Evolutionary conservation across 2,329 filamentous ascomycete species (phyloP), one percentile per base, ranked within the genome.

Genomic region (Cryphonectria radicalis): DNA sequence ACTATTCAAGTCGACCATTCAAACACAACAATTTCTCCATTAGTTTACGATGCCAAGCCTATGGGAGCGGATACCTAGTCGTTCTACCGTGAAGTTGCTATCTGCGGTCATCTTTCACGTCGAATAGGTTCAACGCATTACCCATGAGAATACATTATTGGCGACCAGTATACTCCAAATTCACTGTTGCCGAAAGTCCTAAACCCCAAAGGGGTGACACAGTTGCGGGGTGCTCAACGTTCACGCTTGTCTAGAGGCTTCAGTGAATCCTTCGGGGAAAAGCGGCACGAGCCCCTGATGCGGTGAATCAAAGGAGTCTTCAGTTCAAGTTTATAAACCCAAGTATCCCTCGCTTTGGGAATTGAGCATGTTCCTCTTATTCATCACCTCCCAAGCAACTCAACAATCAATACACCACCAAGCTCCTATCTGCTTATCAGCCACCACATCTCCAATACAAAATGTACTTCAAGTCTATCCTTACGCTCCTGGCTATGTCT

Each of bases 401-500:
- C 55, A 32, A 59, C 28, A 0, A 37, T 28, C n/a, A 64, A 46
- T 32, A 32, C 25, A 59, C 14, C 28, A 3, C 28, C 13, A 17
- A 28, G 17, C 4, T 32, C 25, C 6, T 13, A 7, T 14, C 32
- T 59, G 14, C 7, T 32, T 32, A 59, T 35, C 55, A 19, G 14
- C 14, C 32, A 13, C 40, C 37, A 28, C n/a, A n/a, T n/a, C 14
- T 3, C 40, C 10, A n/a, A 62, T 22, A 28, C 37, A 64, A 64
- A n/a, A 64, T 64, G 62, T 46, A 64, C 25, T 43, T 64, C 40
- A 64, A 46, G 40, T 64, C 62, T 25, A 46, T 43, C 62, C 10
- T 64, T 43, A 40, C 62, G 22, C 37, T 64, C 40, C 40, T 64
- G 62, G 62, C 62, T 14, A 46, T 64, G 62, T 64, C 62, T 17